Evolutionary conservation across 306 rosid species (phyloP).

Genomic region (Astragalus glycyphyllos): DNA sequence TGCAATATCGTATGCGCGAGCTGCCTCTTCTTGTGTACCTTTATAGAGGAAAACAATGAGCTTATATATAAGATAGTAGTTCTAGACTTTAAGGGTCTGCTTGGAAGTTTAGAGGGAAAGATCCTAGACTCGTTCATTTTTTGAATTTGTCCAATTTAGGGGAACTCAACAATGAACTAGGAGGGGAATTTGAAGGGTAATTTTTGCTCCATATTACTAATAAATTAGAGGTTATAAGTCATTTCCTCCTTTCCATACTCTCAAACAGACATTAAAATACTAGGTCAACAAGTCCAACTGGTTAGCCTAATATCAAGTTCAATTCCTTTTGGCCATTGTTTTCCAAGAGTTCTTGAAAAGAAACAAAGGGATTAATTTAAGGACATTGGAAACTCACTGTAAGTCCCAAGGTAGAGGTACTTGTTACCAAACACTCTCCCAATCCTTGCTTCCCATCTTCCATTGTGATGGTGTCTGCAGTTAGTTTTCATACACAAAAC

Average conservation of each 20-base stretch:
- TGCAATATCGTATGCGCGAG: conserved; percentile 85
- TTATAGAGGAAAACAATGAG: conserved; percentile 23
- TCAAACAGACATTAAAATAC: too few species aligned
- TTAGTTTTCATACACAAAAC: conserved; percentile 27
- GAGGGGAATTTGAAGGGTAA: too few species aligned
- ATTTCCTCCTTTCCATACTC: too few species aligned
- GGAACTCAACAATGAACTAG: too few species aligned
- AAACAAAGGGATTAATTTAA: background rate
- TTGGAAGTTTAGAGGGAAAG: too few species aligned
- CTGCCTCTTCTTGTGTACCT: conserved; percentile 99
- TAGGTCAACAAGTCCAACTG: background rate
- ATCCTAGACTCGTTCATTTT: too few species aligned
- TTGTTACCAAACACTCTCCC: conserved; percentile 97
- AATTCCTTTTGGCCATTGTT: background rate
- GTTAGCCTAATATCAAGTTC: background rate
- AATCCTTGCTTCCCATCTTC: conserved; percentile 98
- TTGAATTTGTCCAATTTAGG: too few species aligned
- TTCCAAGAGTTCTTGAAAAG: background rate
- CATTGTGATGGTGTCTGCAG: conserved; percentile 89
- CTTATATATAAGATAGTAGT: conserved; percentile 22
- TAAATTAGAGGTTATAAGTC: too few species aligned
- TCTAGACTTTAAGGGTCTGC: background rate
- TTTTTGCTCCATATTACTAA: too few species aligned
- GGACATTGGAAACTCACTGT: conserved; percentile 58
- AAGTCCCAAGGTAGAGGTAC: conserved; percentile 94